Conservation (phyloP, 768 basidiomycete species). For the Megacollybia marginata region DNA sequence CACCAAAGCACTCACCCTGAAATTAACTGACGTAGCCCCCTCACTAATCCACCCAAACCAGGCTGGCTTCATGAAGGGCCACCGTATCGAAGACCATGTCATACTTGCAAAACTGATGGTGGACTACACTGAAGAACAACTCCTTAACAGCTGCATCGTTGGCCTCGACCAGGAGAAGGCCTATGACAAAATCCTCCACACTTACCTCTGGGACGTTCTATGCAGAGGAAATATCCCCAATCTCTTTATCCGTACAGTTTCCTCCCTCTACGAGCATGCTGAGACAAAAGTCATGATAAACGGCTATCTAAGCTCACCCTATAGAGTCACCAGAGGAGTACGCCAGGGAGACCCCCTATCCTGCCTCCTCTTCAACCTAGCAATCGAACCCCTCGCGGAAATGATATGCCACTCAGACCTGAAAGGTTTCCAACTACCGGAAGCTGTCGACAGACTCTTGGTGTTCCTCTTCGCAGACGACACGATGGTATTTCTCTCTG, state of each 20-base stretch:
- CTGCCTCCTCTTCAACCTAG: constrained; percentile 20
- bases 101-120: constrained; percentile 18
- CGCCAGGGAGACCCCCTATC: constrained; percentile 26
- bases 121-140: constrained; percentile 12
- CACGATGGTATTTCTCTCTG: constrained; percentile 13
- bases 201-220: constrained; percentile 21
- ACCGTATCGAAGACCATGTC: constrained; percentile 25
- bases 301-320: constrained; percentile 16
- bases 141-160: constrained; percentile 19
- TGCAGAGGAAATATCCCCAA: constrained; percentile 14
- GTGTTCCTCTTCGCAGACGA: constrained; percentile 23
- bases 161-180: constrained; percentile 32
- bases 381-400: constrained; percentile 20
- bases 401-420: constrained; percentile 7
- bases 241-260: constrained; percentile 19
- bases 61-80: constrained; percentile 28
- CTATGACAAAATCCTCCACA: constrained; percentile 27
- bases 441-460: no score
- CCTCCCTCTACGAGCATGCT: constrained; percentile 21
- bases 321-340: constrained; percentile 22
- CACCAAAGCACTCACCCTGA: constrained; percentile 17
- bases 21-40: constrained; percentile 9
- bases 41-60: constrained; percentile 25
- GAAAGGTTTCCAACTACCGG: constrained; percentile 3
- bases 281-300: constrained; percentile 27